Percentiles rank a stretch among this genome's conserved stretches.
phyloP scores from a whole-genome alignment of 2,329 filamentous ascomycete species.

The Neofusicoccum kwambonambiense region DNA sequence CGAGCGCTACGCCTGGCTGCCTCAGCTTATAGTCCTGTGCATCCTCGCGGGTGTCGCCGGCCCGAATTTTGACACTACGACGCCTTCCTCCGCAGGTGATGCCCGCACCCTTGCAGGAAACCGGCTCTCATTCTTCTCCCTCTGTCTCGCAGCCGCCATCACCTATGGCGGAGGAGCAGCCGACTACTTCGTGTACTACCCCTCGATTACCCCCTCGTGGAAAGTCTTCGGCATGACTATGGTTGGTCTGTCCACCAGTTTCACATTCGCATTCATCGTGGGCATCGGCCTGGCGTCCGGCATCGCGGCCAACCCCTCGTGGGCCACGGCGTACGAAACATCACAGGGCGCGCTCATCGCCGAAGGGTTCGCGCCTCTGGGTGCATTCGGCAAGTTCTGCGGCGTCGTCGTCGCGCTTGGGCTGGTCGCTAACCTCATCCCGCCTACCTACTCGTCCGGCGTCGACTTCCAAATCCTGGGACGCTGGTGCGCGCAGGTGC shows the following conservation, averaged over 20 bases:
- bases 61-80: slow-evolving; percentile 56
- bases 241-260: slow-evolving; percentile 56
- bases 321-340: slow-evolving; percentile 55
- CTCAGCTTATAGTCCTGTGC: slow-evolving; percentile 60
- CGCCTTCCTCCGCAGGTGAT: slow-evolving; percentile 52
- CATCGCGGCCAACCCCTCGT: slow-evolving; percentile 51
- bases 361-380: slow-evolving; percentile 59
- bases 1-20: slow-evolving; percentile 66
- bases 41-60: slow-evolving; percentile 63
- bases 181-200: slow-evolving; percentile 68
- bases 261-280: slow-evolving; percentile 60
- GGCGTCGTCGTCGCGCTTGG: slow-evolving; percentile 64
- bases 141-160: slow-evolving; percentile 64
- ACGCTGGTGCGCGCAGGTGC: slow-evolving; percentile 56
- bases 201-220: slow-evolving; percentile 50
- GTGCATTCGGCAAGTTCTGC: slow-evolving; percentile 65
- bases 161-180: slow-evolving; percentile 64
- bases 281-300: slow-evolving; percentile 64
- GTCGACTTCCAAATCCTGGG: slow-evolving; percentile 69
- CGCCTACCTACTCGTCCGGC: slow-evolving; percentile 63
- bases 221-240: slow-evolving; percentile 59
- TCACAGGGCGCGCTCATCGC: slow-evolving; percentile 66
- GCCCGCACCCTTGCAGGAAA: slow-evolving; percentile 55
- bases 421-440: slow-evolving; percentile 64
- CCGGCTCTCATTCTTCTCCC: slow-evolving; percentile 66